phyloP scores from a whole-genome alignment of 192 early-diverging fungal species.

The Helicostylum pulchrum region DNA sequence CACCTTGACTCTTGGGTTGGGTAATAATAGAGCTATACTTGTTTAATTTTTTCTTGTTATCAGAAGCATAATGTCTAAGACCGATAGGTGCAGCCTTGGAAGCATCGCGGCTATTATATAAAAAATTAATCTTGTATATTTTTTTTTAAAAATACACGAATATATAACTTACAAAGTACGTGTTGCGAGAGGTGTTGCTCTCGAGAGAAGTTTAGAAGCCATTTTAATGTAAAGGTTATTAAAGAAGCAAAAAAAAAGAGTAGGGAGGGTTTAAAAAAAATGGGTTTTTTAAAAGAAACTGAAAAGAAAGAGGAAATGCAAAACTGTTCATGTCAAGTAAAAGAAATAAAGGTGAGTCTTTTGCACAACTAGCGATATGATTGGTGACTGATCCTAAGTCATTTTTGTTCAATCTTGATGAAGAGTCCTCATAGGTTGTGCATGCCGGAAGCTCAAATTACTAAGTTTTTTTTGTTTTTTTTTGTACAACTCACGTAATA shows the following conservation, averaged over 20 bases:
- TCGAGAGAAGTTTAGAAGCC: conserved; percentile 23
- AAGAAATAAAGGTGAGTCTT: no score
- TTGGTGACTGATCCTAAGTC: no score
- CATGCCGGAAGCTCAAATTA: no score
- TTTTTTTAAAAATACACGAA: not conserved
- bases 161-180: conserved; percentile 17
- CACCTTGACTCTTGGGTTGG: conserved; percentile 90
- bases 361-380: no score
- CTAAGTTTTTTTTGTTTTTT: no score
- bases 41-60: conserved; percentile 58
- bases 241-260: not conserved
- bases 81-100: conserved; percentile 7
- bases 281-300: not conserved
- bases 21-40: conserved; percentile 86
- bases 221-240: not conserved
- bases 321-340: no score
- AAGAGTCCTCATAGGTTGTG: no score
- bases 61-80: conserved; percentile 29
- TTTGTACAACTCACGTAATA: no score
- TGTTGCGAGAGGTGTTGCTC: conserved; percentile 11
- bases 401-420: no score
- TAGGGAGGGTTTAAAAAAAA: not conserved
- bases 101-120: conserved; percentile 4
- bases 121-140: not conserved
- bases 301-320: not conserved